Base-by-base conservation (phyloP, 2,329 filamentous ascomycete species). In the Fusarium continuum region DNA sequence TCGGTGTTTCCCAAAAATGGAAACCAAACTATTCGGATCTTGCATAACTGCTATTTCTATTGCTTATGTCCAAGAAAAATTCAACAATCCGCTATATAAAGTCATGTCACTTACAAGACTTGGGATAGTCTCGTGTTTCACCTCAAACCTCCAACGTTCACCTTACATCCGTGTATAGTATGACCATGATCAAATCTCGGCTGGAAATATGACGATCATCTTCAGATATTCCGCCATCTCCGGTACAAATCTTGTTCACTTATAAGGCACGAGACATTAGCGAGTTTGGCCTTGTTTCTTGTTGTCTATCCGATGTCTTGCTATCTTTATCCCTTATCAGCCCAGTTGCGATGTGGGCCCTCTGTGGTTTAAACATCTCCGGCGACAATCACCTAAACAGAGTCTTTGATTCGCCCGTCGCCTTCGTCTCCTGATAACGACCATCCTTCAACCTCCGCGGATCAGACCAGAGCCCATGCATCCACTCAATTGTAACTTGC, bases 311-410 rank as follows among this genome's bases (percentile, higher is more conserved):
- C 47, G 22, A 23, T 34, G 26, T 46, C 44, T 59, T 44, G 28
- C 34, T 47, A 58, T 65, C 47, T 54, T 46, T 28, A 65, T 55
- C 47, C 43, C 62, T 65, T 65, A 65, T 65, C 62, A 59, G 56
- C 34, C 28, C 51, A 62, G 40, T 32, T 47, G 19, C 23, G 10
- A 28, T 40, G 69, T 63, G 69, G 62, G 41, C 44, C 69, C 46
- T 34, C 38, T 13, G 48, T 53, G 69, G 43, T 69, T 67, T 47
- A 53, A 44, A 67, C 61, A 71, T 71, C 69, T 71, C 69, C 69
- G 69, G 67, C 25, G 32, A 48, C 43, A 52, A 60, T 63, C 48
- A 25, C 19, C 58, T 59, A 63, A 68, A 62, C 63, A 65, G 51
- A 45, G 39, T 45, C 44, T 34, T n/a, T 72, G 70, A 72, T 72